phyloP scores from a whole-genome alignment of 352 stramenopile genomes.

The Pythium biforme region DNA sequence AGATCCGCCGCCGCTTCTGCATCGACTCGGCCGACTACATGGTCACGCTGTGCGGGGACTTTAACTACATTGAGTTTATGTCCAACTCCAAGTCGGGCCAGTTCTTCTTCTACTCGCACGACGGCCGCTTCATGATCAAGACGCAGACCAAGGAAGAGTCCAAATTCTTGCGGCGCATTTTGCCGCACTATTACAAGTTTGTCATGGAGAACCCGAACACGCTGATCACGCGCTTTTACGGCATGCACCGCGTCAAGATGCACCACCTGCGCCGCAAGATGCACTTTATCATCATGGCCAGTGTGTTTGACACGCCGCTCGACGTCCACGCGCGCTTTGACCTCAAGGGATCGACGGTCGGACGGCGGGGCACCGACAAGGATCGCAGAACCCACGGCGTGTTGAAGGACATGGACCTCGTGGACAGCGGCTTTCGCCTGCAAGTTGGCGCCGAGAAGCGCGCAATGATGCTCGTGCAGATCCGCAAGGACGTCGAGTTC shows the following conservation, averaged over 20 bases:
- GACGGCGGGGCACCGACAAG: slow-evolving; percentile 60
- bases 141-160: slow-evolving; percentile 98
- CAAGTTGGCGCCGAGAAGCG: slow-evolving; percentile 74
- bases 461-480: slow-evolving; percentile 80
- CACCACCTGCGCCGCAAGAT: slow-evolving; percentile 94
- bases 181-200: slow-evolving; percentile 98
- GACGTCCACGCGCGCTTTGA: slow-evolving; percentile 88
- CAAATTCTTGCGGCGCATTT: slow-evolving; percentile 96
- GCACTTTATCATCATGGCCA: slow-evolving; percentile 96
- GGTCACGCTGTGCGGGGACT: slow-evolving; percentile 90
- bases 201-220: slow-evolving; percentile 97
- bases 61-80: slow-evolving; percentile 99
- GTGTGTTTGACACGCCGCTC: slow-evolving; percentile 94
- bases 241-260: slow-evolving; percentile 98
- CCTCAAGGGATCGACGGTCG: slow-evolving; percentile 91
- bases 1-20: slow-evolving; percentile 71
- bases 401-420: slow-evolving; percentile 91
- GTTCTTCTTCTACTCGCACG: slow-evolving; percentile 99
- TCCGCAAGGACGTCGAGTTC: slow-evolving; percentile 90
- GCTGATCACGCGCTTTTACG: slow-evolving; percentile 96
- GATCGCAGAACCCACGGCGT: slow-evolving; percentile 66
- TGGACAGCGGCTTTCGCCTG: slow-evolving; percentile 83
- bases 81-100: slow-evolving; percentile 98
- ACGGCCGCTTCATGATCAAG: slow-evolving; percentile 98
- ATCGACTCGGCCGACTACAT: slow-evolving; percentile 88